Conservation (phyloP, 2,329 filamentous ascomycete species). For the Lasiodiplodia hormozganensis region DNA sequence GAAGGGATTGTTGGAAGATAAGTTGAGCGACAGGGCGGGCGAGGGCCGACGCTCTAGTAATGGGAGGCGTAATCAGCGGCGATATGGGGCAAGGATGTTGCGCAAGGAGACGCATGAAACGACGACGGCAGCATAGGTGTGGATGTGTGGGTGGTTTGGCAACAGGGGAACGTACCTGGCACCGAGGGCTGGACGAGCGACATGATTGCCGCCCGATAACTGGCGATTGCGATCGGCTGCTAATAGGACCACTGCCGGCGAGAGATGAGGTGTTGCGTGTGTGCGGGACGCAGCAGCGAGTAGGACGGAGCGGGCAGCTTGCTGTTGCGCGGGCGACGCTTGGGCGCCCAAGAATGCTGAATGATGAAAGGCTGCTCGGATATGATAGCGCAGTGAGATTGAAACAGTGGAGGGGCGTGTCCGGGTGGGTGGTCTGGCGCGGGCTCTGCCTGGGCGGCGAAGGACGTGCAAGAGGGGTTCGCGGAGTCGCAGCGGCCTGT, state of each 20-base stretch:
- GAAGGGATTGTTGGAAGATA: conserved; percentile 79
- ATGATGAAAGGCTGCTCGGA: conserved; percentile 25
- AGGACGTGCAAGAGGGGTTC: conserved; percentile 8
- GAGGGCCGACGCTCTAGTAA: conserved; percentile 54
- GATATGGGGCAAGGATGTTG: conserved; percentile 33
- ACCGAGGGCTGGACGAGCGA: conserved; percentile 51
- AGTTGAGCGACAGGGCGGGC: conserved; percentile 67
- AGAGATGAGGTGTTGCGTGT: conserved; percentile 27
- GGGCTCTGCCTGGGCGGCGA: not conserved
- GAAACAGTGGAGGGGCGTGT: conserved; percentile 18
- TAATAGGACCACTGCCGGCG: conserved; percentile 3
- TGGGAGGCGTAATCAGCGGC: conserved; percentile 36
- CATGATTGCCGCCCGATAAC: conserved; percentile 41
- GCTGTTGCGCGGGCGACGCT: conserved; percentile 29
- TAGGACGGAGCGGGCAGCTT: conserved; percentile 5
- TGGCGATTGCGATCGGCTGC: conserved; percentile 24
- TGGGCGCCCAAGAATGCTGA: conserved; percentile 28
- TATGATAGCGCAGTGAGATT: conserved; percentile 26
- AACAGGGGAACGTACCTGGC: conserved; percentile 47
- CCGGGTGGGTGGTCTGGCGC: not conserved
- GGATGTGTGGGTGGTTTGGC: conserved; percentile 23
- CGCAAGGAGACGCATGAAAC: conserved; percentile 30
- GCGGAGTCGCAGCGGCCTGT: conserved; percentile 1
- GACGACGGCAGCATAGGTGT: conserved; percentile 21
- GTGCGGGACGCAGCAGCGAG: conserved; percentile 4